Conservation (phyloP, 257 asterid species). For the Gentiana dahurica region DNA sequence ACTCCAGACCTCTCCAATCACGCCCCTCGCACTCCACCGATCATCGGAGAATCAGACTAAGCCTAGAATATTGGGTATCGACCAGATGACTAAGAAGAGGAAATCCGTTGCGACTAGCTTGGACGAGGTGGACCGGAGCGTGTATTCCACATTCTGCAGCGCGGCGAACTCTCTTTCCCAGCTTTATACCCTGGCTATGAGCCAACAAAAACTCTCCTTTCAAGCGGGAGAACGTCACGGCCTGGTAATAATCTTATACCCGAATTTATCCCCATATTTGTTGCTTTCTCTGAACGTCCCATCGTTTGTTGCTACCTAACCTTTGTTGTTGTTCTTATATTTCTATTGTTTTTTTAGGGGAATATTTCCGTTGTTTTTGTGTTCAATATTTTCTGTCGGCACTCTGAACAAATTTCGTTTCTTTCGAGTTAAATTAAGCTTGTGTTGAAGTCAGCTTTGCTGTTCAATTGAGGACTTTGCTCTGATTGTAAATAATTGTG, state of each 20-base stretch:
- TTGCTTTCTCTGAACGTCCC: background rate
- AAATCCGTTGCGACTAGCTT: conserved; percentile 72
- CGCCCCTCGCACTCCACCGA: background rate
- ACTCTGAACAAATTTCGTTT: too few relatives aligned
- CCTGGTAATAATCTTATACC: conserved; percentile 27
- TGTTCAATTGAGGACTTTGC: too few relatives aligned
- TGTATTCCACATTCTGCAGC: conserved; percentile 77
- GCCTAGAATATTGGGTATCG: background rate
- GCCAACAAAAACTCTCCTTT: conserved; percentile 78
- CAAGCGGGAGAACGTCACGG: conserved; percentile 89
- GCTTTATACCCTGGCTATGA: conserved; percentile 86
- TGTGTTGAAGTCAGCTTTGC: background rate
- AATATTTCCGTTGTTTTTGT: too few relatives aligned
- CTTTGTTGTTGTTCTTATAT: too few relatives aligned
- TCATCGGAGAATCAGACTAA: background rate
- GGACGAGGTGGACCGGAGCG: conserved; percentile 95
- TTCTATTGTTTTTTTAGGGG: too few relatives aligned
- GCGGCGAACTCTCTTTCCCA: conserved; percentile 90
- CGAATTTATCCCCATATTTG: background rate
- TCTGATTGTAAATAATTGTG: too few relatives aligned
- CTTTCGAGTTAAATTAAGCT: background rate
- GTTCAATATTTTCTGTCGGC: too few relatives aligned
- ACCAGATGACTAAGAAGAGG: conserved; percentile 74
- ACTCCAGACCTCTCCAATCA: background rate
- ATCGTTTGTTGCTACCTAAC: background rate